Percentiles rank a stretch among this genome's conserved stretches.
Evolutionary conservation across 1,284 basidiomycete species (phyloP).

Genomic region (Hypsizygus ulmarius): DNA sequence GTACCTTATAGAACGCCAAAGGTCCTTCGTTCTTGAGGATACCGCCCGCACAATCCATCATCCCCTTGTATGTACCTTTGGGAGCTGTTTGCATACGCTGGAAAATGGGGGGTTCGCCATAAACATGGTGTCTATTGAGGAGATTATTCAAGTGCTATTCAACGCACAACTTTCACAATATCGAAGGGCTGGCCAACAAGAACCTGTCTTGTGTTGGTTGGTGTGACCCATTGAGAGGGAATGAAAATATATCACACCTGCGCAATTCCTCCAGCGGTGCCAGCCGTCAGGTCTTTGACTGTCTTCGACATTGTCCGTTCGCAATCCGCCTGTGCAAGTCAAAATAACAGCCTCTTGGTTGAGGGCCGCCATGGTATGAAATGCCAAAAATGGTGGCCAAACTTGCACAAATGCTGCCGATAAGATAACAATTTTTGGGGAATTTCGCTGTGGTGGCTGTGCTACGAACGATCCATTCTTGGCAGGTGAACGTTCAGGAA

Average conservation of each 20-base stretch:
- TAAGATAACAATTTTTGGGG: slow-evolving; percentile 27
- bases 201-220: slow-evolving; percentile 45
- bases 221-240: slow-evolving; percentile 10
- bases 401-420: slow-evolving; percentile 27
- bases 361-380: slow-evolving; percentile 14
- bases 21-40: slow-evolving; percentile 92
- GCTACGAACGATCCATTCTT: slow-evolving; percentile 7
- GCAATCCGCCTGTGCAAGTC: slow-evolving; percentile 7
- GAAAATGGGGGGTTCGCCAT: slow-evolving; percentile 14
- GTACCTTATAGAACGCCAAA: slow-evolving; percentile 93
- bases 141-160: slow-evolving; percentile 12
- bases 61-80: slow-evolving; percentile 84
- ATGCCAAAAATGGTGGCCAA: slow-evolving; percentile 19
- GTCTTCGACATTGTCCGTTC: slow-evolving; percentile 40
- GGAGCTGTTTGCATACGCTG: slow-evolving; percentile 94
- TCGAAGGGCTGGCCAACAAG: slow-evolving; percentile 95
- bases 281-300: slow-evolving; percentile 80
- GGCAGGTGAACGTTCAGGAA: slow-evolving; percentile 3
- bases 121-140: slow-evolving; percentile 1
- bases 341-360: slow-evolving; percentile 7
- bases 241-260: slow-evolving; percentile 52
- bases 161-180: slow-evolving; percentile 90
- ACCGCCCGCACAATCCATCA: slow-evolving; percentile 85
- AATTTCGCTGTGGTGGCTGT: slow-evolving; percentile 13
- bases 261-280: slow-evolving; percentile 84